phyloP scores from a whole-genome alignment of 345 rosid genomes.

The Hibiscus tridactylites region DNA sequence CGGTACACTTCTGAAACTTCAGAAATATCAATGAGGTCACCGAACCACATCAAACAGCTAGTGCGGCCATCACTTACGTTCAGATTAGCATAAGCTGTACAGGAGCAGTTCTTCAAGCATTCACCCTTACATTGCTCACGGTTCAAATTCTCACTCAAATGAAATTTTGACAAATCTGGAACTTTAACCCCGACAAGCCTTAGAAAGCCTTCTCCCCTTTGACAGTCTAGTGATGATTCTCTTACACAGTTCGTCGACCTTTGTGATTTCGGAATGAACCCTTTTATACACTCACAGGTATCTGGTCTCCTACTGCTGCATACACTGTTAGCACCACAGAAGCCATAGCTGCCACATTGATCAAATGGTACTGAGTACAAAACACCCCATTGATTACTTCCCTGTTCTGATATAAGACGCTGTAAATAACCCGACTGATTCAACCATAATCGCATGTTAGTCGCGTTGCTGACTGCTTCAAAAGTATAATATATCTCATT shows the following conservation, averaged over 20 bases:
- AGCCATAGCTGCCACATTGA: neutral
- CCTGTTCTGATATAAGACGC: neutral
- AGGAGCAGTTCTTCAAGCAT: neutral
- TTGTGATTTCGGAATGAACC: neutral
- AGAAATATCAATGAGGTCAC: conserved; percentile 27
- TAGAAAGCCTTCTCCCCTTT: neutral
- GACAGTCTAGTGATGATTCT: neutral
- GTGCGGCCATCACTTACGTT: neutral
- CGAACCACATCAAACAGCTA: conserved; percentile 21
- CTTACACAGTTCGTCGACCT: neutral
- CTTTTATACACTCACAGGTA: neutral
- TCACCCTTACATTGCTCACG: neutral
- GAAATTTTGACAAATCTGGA: neutral
- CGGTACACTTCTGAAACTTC: neutral
- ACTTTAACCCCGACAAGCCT: neutral
- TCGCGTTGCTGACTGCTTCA: neutral
- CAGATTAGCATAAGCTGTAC: neutral
- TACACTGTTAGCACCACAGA: conserved; percentile 5
- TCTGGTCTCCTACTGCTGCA: neutral
- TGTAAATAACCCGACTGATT: neutral
- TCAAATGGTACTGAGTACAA: neutral
- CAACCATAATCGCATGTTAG: neutral
- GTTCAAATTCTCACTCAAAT: neutral
- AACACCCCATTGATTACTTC: neutral
- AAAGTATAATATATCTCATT: neutral